A percentile compares a stretch with the other conserved stretches of the same genome.
Conservation (phyloP, 1,139 yeast species). For the Suhomyces maxii region DNA sequence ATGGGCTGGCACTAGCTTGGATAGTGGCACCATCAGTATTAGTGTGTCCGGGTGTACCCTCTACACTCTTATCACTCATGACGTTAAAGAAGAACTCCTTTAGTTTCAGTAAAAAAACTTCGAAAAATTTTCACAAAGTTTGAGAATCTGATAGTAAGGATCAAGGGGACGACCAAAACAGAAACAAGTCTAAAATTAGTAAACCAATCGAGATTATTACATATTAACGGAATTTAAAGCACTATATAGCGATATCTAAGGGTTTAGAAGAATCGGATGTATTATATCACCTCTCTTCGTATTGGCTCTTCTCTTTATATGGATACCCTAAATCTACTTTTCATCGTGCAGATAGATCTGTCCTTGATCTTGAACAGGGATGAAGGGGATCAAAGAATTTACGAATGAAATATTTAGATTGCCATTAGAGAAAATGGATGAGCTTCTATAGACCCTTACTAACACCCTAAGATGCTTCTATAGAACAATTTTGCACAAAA, state of each 20-base stretch:
- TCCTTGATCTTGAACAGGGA: too few species aligned
- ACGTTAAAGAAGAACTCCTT: slow-evolving; percentile 8
- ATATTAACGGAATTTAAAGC: neutral
- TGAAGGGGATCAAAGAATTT: neutral
- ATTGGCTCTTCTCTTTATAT: too few species aligned
- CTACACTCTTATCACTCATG: slow-evolving; percentile 13
- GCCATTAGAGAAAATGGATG: too few species aligned
- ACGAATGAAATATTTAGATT: too few species aligned
- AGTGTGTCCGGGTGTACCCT: slow-evolving; percentile 12
- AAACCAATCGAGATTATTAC: neutral
- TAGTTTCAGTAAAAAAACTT: slow-evolving; percentile 7
- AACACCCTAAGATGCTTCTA: too few species aligned
- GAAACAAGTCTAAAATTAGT: neutral
- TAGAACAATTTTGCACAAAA: too few species aligned
- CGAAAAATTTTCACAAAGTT: slow-evolving; percentile 12
- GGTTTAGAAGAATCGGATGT: too few species aligned
- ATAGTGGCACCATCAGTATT: slow-evolving; percentile 8
- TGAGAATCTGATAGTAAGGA: slow-evolving; percentile 8
- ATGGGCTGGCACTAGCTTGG: slow-evolving; percentile 3
- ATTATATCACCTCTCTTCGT: too few species aligned
- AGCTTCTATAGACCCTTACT: too few species aligned
- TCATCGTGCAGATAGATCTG: neutral
- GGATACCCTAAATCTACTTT: neutral
- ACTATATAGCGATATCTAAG: too few species aligned
- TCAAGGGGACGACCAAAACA: slow-evolving; percentile 5